These are phyloP conservation scores for Hymenochaete sp. DNA, from an alignment of 1,284 basidiomycete species.

Conservation along the genomic window DNA sequence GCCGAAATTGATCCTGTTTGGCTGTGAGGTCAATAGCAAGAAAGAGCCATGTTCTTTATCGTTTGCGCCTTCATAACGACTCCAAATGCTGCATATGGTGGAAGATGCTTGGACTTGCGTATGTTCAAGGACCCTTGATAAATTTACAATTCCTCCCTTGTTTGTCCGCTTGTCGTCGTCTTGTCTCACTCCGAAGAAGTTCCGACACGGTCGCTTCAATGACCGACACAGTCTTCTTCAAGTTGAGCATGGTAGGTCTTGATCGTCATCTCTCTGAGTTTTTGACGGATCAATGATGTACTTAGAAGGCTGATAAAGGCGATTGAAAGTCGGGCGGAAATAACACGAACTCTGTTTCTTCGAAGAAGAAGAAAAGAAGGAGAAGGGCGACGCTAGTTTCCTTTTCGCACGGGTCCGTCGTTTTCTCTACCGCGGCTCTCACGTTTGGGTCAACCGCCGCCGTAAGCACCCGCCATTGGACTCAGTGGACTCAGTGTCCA, in stretches of 20 bases:
- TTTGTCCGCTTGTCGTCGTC: constrained; percentile 5
- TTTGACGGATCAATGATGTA: background rate
- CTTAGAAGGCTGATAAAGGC: background rate
- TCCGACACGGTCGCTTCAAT: background rate
- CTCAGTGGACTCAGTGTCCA: too few relatives aligned
- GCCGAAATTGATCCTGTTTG: constrained; percentile 7
- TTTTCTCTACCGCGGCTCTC: too few relatives aligned
- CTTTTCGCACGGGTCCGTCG: too few relatives aligned
- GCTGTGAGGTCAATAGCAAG: constrained; percentile 1
- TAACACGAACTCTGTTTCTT: too few relatives aligned
- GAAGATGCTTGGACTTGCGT: background rate
- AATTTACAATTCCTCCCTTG: constrained; percentile 4
- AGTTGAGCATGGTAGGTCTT: background rate
- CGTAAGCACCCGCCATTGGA: too few relatives aligned
- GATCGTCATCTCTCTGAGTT: too few relatives aligned
- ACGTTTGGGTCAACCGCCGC: too few relatives aligned
- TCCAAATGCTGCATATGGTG: background rate
- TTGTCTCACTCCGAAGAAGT: constrained; percentile 2
- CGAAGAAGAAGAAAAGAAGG: too few relatives aligned
- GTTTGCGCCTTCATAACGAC: background rate
- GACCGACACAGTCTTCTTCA: background rate
- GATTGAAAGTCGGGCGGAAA: background rate
- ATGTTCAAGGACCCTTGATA: too few relatives aligned
- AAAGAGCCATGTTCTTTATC: constrained; percentile 1
- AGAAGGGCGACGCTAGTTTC: too few relatives aligned